Percentiles rank a stretch among this genome's conserved stretches.
These are phyloP conservation scores for Gremmenia infestans DNA, from an alignment of 2,329 filamentous ascomycete genomes.

Conservation along the genomic window DNA sequence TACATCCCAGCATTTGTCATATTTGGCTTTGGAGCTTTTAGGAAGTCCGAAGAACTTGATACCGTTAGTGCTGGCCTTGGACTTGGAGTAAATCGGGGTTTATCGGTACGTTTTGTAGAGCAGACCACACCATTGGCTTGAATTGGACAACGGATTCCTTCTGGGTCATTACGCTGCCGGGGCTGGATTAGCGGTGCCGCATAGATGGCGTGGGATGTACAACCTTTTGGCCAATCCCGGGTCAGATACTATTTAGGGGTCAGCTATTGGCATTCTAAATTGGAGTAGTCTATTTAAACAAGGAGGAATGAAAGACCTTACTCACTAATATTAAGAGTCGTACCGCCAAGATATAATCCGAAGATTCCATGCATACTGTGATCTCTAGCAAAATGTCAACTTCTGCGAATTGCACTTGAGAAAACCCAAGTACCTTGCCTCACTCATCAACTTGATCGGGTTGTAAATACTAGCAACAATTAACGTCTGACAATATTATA, in stretches of 20 bases:
- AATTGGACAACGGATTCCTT: conserved; percentile 21
- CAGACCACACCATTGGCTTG: conserved; percentile 14
- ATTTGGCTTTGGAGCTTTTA: conserved; percentile 18
- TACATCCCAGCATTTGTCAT: conserved; percentile 25
- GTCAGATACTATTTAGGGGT: conserved; percentile 19
- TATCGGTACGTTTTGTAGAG: conserved; percentile 17
- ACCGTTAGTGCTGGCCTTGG: conserved; percentile 5
- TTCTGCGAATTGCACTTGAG: background rate
- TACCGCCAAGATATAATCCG: conserved; percentile 23
- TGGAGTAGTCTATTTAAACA: background rate
- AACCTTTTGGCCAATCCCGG: conserved; percentile 21
- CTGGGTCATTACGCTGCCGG: conserved; percentile 21
- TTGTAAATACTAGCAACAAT: conserved; percentile 18
- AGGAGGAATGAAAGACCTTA: background rate
- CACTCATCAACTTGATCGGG: conserved; percentile 19
- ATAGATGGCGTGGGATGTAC: background rate
- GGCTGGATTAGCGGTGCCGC: conserved; percentile 6
- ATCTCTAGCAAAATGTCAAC: conserved; percentile 17
- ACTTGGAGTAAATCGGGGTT: background rate
- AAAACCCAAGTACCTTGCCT: conserved; percentile 16
- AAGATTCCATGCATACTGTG: conserved; percentile 27
- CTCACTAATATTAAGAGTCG: conserved; percentile 26
- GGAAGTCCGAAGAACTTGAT: conserved; percentile 29
- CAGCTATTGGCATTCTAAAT: background rate
- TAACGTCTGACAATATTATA: conserved; percentile 31